Base-by-base conservation (phyloP, 2,329 filamentous ascomycete species). In the Helicocarpus griseus region DNA sequence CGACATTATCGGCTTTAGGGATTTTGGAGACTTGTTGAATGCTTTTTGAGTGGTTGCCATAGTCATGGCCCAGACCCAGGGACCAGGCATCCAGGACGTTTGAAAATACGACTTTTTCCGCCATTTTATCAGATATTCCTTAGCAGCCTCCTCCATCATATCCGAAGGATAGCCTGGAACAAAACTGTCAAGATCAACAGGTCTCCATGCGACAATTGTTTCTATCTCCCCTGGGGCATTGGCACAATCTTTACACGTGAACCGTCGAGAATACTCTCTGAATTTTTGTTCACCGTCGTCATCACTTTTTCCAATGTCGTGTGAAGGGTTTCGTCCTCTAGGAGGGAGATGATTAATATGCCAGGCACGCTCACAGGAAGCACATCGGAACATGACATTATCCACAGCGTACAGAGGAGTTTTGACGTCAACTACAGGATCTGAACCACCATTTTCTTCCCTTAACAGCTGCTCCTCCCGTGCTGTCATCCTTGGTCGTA, bases 121-220 rank as follows among this genome's bases (percentile, higher is more conserved):
- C 88, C 90, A 97, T 64, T 93, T 95, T 60, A 98, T 72, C 2
- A 98, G 78, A 62, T 97, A 98, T 59, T 96, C 89, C 57, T 90
- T 90, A n/a, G 86, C 76, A 50, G 89, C 85, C 61, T 93, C 85
- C 9, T 71, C 67, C n/a, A 87, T 70, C 49, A 79, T 70, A 26
- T 80, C 70, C 45, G 76, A 75, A 1, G 73, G 70, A 49, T 76
- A 72, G 1, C 77, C 79, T 3, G 74, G 63, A 13, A 70, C 66
- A 58, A 85, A 83, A 1, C 68, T 69, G 11, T 80, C 73, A 22
- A 78, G 71, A 58, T 86, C 73, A 0, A 74, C 65, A 0, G 89
- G 89, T 53, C 91, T 82, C 93, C 93, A 98, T 13, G 91, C 89
- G 49, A 97, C 83, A 5, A 98, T 69, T n/a, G 76, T 75, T 52